Conservation (phyloP, 2,329 filamentous ascomycete species). For the Microcyclosporella mali region DNA sequence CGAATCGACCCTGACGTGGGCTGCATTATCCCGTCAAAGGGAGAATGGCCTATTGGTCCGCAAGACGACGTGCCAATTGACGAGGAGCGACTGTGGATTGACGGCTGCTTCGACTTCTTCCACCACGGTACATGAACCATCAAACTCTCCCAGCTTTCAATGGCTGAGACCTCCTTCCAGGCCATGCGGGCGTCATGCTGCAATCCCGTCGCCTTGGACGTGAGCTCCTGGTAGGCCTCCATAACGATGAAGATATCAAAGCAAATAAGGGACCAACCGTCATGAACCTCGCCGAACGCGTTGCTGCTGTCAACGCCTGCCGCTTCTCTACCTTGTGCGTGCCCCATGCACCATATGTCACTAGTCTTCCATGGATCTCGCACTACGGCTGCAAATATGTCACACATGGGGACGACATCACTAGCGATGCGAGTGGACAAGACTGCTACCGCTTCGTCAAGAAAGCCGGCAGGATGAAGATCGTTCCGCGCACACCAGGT, state of each 20-base stretch:
- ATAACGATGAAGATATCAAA: conserved; percentile 91
- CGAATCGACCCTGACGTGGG: conserved; percentile 30
- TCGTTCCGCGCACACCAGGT: conserved; percentile 90
- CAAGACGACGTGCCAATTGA: conserved; percentile 53
- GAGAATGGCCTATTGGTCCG: conserved; percentile 59
- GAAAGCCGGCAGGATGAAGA: conserved; percentile 85
- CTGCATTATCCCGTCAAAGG: conserved; percentile 44
- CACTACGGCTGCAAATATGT: conserved; percentile 95
- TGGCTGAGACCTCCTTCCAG: conserved; percentile 15
- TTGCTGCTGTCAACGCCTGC: conserved; percentile 88
- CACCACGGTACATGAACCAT: conserved; percentile 58
- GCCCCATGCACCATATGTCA: conserved; percentile 87
- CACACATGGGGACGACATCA: conserved; percentile 95
- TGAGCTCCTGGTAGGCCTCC: conserved; percentile 85
- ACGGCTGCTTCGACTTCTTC: conserved; percentile 98
- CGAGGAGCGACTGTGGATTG: conserved; percentile 85
- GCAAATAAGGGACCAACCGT: conserved; percentile 97
- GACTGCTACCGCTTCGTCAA: conserved; percentile 99
- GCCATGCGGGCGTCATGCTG: conserved; percentile 93
- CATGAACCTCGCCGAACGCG: conserved; percentile 88
- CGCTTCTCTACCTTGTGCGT: conserved; percentile 86
- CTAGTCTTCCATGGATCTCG: conserved; percentile 84
- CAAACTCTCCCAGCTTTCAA: conserved; percentile 1
- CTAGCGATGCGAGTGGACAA: conserved; percentile 83
- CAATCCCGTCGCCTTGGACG: conserved; percentile 87